These are phyloP conservation scores for Strobilomyces dryophilus DNA, from an alignment of 768 basidiomycete genomes.

Conservation along the genomic window DNA sequence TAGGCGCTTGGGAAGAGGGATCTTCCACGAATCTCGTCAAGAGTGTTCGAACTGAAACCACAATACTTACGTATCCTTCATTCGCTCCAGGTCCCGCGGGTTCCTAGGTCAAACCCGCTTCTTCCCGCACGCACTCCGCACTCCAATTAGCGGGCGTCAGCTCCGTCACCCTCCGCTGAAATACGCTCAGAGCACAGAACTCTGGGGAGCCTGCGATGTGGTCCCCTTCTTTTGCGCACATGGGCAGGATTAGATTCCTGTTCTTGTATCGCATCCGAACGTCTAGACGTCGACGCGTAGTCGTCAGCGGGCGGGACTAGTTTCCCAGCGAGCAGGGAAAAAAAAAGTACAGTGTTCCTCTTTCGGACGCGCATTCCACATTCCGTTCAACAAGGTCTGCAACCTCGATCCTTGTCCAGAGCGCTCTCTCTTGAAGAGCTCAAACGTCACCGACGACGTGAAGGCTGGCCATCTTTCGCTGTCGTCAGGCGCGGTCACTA, in stretches of 20 bases:
- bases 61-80: too few species aligned
- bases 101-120: background rate
- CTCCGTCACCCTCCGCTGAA: constrained; percentile 58
- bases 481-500: background rate
- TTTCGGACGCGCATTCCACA: constrained; percentile 28
- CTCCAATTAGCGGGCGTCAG: constrained; percentile 66
- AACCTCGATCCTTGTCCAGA: constrained; percentile 11
- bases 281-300: constrained; percentile 32
- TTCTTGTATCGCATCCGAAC: constrained; percentile 80
- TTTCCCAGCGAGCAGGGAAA: background rate
- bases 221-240: constrained; percentile 61
- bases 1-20: too few species aligned
- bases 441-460: constrained; percentile 69
- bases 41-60: too few species aligned
- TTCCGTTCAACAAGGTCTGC: constrained; percentile 42
- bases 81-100: too few species aligned
- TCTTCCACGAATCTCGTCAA: too few species aligned
- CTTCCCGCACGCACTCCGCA: constrained; percentile 47
- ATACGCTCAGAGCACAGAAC: constrained; percentile 66
- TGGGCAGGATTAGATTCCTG: constrained; percentile 54
- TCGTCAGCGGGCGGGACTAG: background rate
- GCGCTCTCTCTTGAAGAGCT: constrained; percentile 49
- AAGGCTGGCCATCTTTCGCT: constrained; percentile 66
- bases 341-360: constrained; percentile 43
- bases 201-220: constrained; percentile 69